phyloP scores from a whole-genome alignment of 139 green algal genomes.

The Chlamydomonas sp. region DNA sequence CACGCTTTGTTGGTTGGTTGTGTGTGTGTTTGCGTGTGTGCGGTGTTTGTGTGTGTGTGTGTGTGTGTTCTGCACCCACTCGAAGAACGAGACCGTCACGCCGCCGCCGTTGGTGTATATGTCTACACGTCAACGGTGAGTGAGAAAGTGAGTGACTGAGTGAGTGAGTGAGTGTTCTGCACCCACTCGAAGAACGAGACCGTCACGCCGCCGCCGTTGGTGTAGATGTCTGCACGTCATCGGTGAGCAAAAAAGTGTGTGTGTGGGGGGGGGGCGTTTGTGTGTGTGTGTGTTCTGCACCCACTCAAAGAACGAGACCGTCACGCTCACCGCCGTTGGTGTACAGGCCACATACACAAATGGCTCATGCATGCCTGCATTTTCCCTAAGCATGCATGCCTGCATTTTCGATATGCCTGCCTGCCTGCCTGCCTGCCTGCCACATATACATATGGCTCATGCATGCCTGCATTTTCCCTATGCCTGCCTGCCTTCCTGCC shows the following conservation, averaged over 20 bases:
- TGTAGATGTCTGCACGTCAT: slow-evolving; percentile 54
- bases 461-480: no score
- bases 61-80: slow-evolving; percentile 78
- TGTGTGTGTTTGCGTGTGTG: no score
- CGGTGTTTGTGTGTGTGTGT: no score
- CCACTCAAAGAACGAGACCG: slow-evolving; percentile 77
- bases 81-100: slow-evolving; percentile 73
- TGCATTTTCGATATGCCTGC: not conserved
- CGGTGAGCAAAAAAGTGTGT: not conserved
- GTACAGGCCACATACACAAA: slow-evolving; percentile 28
- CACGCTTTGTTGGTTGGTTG: no score
- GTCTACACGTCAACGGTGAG: slow-evolving; percentile 30
- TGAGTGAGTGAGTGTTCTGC: no score
- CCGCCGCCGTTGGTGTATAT: slow-evolving; percentile 62
- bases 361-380: not conserved
- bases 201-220: slow-evolving; percentile 53
- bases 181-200: slow-evolving; percentile 81
- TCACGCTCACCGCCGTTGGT: slow-evolving; percentile 53
- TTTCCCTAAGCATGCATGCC: no score
- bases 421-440: not conserved
- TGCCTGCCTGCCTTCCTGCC: not conserved
- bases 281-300: no score
- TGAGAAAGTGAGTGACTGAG: no score
- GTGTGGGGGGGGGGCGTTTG: no score
- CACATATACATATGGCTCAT: not conserved